phyloP scores from a whole-genome alignment of 371 early-diverging fungal genomes.

The Coemansia sp. region DNA sequence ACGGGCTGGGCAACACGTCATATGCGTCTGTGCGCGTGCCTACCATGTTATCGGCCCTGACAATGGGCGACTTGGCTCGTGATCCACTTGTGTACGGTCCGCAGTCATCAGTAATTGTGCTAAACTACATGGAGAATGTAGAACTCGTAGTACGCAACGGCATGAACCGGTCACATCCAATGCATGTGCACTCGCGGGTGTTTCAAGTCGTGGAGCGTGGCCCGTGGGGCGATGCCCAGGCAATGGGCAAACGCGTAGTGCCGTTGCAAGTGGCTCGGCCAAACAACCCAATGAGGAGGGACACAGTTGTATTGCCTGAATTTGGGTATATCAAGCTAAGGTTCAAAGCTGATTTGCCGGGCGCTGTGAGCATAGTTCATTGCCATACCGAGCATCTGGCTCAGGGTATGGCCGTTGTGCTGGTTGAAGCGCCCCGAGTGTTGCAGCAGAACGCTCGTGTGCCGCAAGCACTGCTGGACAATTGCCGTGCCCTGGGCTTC shows the following conservation, averaged over 20 bases:
- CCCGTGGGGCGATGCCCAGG: conserved; percentile 4
- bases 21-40: not conserved
- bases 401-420: conserved; percentile 60
- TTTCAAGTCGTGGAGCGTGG: conserved; percentile 69
- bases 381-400: conserved; percentile 76
- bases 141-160: conserved; percentile 66
- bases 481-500: conserved; percentile 58
- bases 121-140: conserved; percentile 56
- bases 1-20: conserved; percentile 51
- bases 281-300: not conserved
- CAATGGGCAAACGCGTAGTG: not conserved
- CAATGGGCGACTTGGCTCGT: conserved; percentile 57
- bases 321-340: conserved; percentile 59
- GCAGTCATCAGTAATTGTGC: conserved; percentile 23
- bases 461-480: conserved; percentile 51
- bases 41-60: conserved; percentile 63
- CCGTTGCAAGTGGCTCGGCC: not conserved
- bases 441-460: conserved; percentile 52
- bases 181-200: conserved; percentile 81
- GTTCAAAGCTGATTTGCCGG: conserved; percentile 73
- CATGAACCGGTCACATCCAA: conserved; percentile 66
- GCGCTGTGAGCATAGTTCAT: conserved; percentile 75
- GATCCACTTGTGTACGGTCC: conserved; percentile 63
- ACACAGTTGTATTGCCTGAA: conserved; percentile 52
- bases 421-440: conserved; percentile 68